These are phyloP conservation scores for Suhomyces sp. DNA, from an alignment of 805 yeast genomes.

Conservation along the genomic window DNA sequence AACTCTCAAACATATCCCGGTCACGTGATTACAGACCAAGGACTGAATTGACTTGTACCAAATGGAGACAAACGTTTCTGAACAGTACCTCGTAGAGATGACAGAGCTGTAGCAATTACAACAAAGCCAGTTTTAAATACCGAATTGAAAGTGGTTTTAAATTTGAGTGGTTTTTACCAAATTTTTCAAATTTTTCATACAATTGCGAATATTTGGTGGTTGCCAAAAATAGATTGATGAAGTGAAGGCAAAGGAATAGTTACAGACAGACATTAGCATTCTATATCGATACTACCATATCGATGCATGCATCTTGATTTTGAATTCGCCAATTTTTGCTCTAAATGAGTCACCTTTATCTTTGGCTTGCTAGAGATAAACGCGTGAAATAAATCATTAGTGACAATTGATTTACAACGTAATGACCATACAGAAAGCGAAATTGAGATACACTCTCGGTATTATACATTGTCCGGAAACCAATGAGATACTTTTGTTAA, in stretches of 20 bases:
- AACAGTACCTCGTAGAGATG: not conserved
- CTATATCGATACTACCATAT: too few species aligned
- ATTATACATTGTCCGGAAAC: constrained; percentile 28
- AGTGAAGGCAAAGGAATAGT: not conserved
- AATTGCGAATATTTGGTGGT: not conserved
- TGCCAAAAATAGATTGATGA: not conserved
- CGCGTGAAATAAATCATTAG: not conserved
- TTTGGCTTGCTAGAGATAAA: not conserved
- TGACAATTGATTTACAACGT: not conserved
- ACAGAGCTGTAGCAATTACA: not conserved
- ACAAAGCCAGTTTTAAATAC: not conserved
- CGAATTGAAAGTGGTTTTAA: too few species aligned
- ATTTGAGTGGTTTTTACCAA: not conserved
- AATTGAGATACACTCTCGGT: constrained; percentile 23
- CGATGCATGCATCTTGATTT: not conserved
- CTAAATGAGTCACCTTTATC: not conserved
- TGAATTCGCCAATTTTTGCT: not conserved
- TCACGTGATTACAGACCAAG: too few species aligned
- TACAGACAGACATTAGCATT: not conserved
- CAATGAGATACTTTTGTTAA: constrained; percentile 32
- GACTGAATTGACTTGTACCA: too few species aligned
- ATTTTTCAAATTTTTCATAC: not conserved
- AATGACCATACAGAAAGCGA: not conserved
- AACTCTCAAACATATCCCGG: not conserved
- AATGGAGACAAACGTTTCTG: not conserved